Evolutionary conservation across 2,329 filamentous ascomycete genomes (phyloP), one percentile per base, ranked within the genome.

Genomic region (Phyllosticta citriasiana): DNA sequence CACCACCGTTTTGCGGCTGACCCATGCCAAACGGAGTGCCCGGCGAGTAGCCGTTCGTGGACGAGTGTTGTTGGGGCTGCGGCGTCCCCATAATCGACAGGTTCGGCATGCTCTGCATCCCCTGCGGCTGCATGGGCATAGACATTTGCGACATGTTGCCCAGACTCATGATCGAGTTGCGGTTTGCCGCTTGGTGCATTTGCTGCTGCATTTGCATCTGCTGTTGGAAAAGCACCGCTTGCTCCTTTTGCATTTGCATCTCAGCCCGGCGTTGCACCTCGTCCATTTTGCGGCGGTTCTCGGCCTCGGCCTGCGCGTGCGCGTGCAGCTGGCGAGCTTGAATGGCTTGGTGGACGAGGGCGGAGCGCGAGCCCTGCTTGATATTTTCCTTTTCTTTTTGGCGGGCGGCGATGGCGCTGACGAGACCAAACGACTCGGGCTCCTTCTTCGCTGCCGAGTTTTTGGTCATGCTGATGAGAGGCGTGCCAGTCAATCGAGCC

Each of bases 351-450:
- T 91, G 86, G 7, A 91, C 87, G 63, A 86, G 84, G 62, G 87
- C 84, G 53, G 85, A 87, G 62, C 87, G 84, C 63, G 86, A 76
- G 0, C 87, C 60, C 62, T 88, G 82, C 67, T 83, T 88, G 73
- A 88, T 84, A 59, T 87, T 82, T 65, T 84, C 80, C 70, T 84
- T 90, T 69, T 96, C 91, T 10, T 86, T 85, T 72, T 97, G 89
- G 14, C 91, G 84, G 1, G 84, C 83, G 64, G 90, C 88, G 60
- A 96, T 92, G 14, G 88, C 87, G 1, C 88, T 89, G 6, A 96
- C 85, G 1, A 96, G 78, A 0, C 83, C 83, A 9, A 79, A 75
- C 59, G 78, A 77, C 53, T 77, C 74, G 63, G 67, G 66, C 55
- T 72, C 67, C 14, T 65, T 50, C 59, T 80, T 81, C 5, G 68